These are phyloP conservation scores for Penicillium sumatraense DNA, from an alignment of 2,329 filamentous ascomycete genomes.

Conservation along the genomic window DNA sequence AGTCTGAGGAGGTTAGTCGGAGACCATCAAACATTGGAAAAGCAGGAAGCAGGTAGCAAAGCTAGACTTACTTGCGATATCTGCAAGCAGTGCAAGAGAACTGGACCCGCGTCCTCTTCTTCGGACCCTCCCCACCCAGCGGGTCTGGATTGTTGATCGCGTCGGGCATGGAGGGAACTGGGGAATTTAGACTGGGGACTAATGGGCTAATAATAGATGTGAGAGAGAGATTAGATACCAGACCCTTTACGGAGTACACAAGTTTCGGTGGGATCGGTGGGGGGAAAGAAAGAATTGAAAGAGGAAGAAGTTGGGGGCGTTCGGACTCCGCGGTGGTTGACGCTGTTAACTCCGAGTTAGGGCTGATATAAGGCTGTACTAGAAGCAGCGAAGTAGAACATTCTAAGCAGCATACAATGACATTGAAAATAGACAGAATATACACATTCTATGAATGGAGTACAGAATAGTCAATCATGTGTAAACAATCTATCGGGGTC, in stretches of 20 bases:
- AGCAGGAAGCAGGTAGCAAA: not conserved
- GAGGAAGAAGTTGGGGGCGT: not conserved
- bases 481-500: too few relatives aligned
- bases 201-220: not conserved
- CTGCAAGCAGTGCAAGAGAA: constrained; percentile 45
- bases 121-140: constrained; percentile 17
- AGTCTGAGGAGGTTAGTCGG: constrained; percentile 26
- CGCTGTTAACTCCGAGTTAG: not conserved
- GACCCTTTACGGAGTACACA: not conserved
- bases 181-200: not conserved
- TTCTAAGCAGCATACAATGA: too few relatives aligned
- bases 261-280: not conserved
- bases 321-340: not conserved
- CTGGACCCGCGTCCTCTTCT: constrained; percentile 43
- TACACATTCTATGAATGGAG: too few relatives aligned
- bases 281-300: not conserved
- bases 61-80: constrained; percentile 36
- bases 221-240: not conserved
- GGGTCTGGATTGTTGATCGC: constrained; percentile 10
- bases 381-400: not conserved
- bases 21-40: not conserved
- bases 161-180: constrained; percentile 7
- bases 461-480: too few relatives aligned
- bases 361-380: not conserved
- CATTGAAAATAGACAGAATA: too few relatives aligned